Conservation (phyloP, 1,139 yeast genomes). For the Sugiyamaella xylanicola region DNA sequence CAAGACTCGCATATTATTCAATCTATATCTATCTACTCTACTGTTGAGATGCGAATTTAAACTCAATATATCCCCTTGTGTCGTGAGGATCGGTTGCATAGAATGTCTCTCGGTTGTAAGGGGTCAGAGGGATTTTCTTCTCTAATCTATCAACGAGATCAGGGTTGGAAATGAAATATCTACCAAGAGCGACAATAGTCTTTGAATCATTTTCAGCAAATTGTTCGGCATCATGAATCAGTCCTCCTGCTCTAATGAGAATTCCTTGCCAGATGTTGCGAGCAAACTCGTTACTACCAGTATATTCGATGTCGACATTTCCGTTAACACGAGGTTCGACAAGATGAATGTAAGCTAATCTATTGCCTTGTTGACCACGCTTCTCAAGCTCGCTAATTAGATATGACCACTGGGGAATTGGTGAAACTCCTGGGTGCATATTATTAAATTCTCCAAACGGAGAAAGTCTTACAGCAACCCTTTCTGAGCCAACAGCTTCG, state of each 20-base stretch:
- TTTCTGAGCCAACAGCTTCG: constrained; percentile 51
- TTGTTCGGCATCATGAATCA: constrained; percentile 19
- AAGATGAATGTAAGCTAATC: constrained; percentile 54
- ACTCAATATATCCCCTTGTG: constrained; percentile 6
- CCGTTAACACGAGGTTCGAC: constrained; percentile 49
- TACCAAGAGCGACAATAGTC: constrained; percentile 48
- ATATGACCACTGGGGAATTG: constrained; percentile 38
- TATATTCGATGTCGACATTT: constrained; percentile 26
- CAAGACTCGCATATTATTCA: neutral
- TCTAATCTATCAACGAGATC: constrained; percentile 40
- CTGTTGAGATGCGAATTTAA: neutral
- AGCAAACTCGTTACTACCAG: constrained; percentile 11
- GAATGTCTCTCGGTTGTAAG: constrained; percentile 43
- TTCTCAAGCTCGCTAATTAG: constrained; percentile 38
- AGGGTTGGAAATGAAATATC: constrained; percentile 40
- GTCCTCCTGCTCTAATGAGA: constrained; percentile 53
- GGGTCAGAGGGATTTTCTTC: constrained; percentile 38
- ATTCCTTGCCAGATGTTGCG: constrained; percentile 51
- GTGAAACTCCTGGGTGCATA: constrained; percentile 39
- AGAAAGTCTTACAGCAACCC: constrained; percentile 59
- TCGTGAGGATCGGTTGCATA: constrained; percentile 30
- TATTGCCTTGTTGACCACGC: constrained; percentile 41
- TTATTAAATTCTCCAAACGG: constrained; percentile 51
- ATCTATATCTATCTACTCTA: neutral
- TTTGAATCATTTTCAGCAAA: constrained; percentile 38